Evolutionary conservation across 257 asterid species (phyloP), one percentile per base, ranked within the genome.

Genomic region (Ilex aquifolium): DNA sequence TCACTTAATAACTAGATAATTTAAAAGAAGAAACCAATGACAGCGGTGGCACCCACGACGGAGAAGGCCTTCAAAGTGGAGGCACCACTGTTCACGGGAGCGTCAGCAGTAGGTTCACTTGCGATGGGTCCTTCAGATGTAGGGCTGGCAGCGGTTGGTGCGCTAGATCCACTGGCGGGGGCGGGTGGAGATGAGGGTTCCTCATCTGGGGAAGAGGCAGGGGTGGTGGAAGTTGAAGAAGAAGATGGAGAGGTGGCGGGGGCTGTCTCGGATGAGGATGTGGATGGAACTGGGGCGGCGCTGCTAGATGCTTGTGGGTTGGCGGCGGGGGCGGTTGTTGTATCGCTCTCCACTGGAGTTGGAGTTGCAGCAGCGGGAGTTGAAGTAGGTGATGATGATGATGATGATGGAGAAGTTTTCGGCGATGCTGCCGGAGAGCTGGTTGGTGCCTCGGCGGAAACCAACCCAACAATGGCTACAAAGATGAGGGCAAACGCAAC

Each of bases 61-160:
- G 79, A 82, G 5, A 90, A 84, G 61, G 69, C 61, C 68, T 80
- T 80, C 72, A 83, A 73, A 62, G 79, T 66, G 39, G 79, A 7
- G 32, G 85, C 79, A 8, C 67, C 83, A 2, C 58, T 64, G 8
- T 15, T 10, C 78, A 13, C 69, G 73, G 7, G 79, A 61, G 7
- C 70, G 56, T 57, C 76, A 64, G 86, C 65, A 0, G 73, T 52
- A 4, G 73, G 63, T 21, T 21, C 27, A 21, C 27, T 21, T 21
- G 27, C 27, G 27, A 21, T 21, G 27, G 14, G 69, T 21, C 27
- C 17, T 2, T 75, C 27, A 3, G 71, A 32, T 4, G 48, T 30
- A 39, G 75, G 13, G 32, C 74, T 60, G 12, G 65, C 69, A n/a
- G 46, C 46, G 15, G 65, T 13, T 65, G 66, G 52, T 69, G 79